Evolutionary conservation across 108 stramenopile species (phyloP), one percentile per base, ranked within the genome.

Genomic region (Cyclotella kingstonii): DNA sequence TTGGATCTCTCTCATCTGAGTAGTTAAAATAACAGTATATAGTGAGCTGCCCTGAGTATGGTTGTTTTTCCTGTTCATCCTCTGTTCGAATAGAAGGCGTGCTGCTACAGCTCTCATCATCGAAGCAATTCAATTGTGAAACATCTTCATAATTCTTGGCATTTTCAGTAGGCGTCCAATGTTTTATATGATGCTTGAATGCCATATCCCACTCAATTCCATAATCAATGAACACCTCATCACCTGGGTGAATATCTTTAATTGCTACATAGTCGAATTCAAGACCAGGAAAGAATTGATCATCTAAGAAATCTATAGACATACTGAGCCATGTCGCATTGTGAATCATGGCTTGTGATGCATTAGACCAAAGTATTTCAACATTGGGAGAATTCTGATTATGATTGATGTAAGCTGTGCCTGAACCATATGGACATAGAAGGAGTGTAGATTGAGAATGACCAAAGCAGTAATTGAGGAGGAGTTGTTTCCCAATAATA

Each of bases 391-490:
- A 10, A 44, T 50, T 5, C 11, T 30, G 45, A 55, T 63, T 66
- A 67, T 71, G 34, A 44, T 68, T 61, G 28, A 65, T 54, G 42
- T 22, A 54, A 2, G 53, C 6, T 54, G 53, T 54, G 2, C 63
- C 63, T 5, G 41, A 34, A 23, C 53, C 63, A 58, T 68, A 68
- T 3, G 82, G 82, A 55, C 67, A 72, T 5, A 83, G 47, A 1
- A 77, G 36, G 9, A 83, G 40, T 10, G 68, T 70, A 11, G 68
- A 71, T 36, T 72, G 26, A 21, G 47, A 15, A 64, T 83, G 68
- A 10, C 77, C 74, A 45, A 76, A 79, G 59, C 72, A 73, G 52
- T 83, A 83, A 53, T 83, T 83, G 25, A 79, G 35, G 9, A 83
- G 40, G 17, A 83, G 64, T 38, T 83, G 82, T 7, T 54, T 42